Evolutionary conservation across 306 rosid genomes (phyloP).

Genomic region (Phaseolus lunatus): DNA sequence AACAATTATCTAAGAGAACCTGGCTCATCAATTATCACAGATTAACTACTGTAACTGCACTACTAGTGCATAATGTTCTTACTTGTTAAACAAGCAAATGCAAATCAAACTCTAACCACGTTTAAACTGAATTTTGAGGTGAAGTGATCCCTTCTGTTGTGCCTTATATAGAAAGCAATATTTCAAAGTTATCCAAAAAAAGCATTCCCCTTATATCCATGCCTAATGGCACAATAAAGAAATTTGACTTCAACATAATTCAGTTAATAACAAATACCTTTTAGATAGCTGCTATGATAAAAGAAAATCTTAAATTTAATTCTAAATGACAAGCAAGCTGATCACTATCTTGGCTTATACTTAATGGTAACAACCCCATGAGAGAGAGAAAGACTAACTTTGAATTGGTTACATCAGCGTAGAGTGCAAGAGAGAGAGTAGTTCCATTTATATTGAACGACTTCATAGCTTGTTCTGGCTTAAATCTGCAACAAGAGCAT

Average conservation of each 20-base stretch:
- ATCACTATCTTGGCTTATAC: too few relatives aligned
- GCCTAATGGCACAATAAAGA: background rate
- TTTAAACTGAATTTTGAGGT: slow-evolving; percentile 16
- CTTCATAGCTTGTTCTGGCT: slow-evolving; percentile 64
- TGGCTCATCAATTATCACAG: background rate
- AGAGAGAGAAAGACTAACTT: slow-evolving; percentile 57
- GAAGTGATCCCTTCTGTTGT: background rate
- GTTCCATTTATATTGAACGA: slow-evolving; percentile 59
- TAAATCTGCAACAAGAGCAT: slow-evolving; percentile 30
- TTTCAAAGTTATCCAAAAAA: background rate
- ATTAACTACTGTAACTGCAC: background rate
- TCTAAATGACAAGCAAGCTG: too few relatives aligned
- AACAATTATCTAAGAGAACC: slow-evolving; percentile 27
- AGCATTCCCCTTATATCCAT: slow-evolving; percentile 9
- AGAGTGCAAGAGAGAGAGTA: slow-evolving; percentile 71
- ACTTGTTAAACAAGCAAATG: slow-evolving; percentile 1
- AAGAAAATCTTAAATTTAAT: background rate
- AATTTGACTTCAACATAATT: slow-evolving; percentile 11
- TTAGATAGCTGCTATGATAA: background rate
- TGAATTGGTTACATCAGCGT: slow-evolving; percentile 76
- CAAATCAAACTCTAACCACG: slow-evolving; percentile 20
- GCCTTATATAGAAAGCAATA: background rate
- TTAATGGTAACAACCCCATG: background rate
- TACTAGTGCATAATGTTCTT: background rate
- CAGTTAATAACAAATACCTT: background rate